A percentile compares a stretch with the other conserved stretches of the same genome.
These are phyloP conservation scores for Luffa acutangula DNA, from an alignment of 306 rosid species.

Conservation along the genomic window DNA sequence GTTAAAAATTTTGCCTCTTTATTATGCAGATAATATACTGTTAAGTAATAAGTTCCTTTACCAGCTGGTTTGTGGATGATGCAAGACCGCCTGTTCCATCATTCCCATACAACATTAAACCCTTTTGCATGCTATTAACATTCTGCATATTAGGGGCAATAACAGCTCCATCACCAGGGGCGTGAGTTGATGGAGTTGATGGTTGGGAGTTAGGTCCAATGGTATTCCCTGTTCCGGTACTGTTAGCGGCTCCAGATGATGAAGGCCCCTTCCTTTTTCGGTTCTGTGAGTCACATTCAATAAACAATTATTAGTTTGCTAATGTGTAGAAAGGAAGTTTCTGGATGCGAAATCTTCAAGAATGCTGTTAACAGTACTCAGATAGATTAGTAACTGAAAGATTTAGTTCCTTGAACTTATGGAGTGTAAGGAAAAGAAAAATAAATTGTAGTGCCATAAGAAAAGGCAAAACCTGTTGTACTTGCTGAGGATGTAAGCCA, in stretches of 20 bases:
- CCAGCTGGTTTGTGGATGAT: conserved; percentile 91
- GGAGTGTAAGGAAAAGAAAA: neutral
- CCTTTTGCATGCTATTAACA: conserved; percentile 52
- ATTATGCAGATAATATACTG: conserved; percentile 9
- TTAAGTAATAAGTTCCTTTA: conserved; percentile 19
- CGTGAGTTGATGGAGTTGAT: conserved; percentile 88
- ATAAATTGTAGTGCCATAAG: neutral
- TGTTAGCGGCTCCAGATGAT: conserved; percentile 93
- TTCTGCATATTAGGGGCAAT: conserved; percentile 67
- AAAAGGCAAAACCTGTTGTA: conserved; percentile 49
- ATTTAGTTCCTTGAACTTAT: neutral
- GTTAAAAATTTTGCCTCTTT: neutral
- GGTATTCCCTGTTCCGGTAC: conserved; percentile 94
- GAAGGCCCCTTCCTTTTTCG: conserved; percentile 91
- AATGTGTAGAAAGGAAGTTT: neutral
- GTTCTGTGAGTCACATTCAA: conserved; percentile 16
- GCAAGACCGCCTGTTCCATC: conserved; percentile 85
- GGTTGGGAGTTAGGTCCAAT: conserved; percentile 87
- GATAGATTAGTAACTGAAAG: neutral
- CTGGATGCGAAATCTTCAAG: neutral
- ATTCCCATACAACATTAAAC: conserved; percentile 52
- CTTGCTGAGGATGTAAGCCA: conserved; percentile 74
- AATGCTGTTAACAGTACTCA: neutral
- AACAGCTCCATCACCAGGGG: conserved; percentile 77
- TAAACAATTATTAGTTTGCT: conserved; percentile 18